These are phyloP conservation scores for Monilinia fructigena DNA, from an alignment of 2,329 filamentous ascomycete species.

Conservation along the genomic window DNA sequence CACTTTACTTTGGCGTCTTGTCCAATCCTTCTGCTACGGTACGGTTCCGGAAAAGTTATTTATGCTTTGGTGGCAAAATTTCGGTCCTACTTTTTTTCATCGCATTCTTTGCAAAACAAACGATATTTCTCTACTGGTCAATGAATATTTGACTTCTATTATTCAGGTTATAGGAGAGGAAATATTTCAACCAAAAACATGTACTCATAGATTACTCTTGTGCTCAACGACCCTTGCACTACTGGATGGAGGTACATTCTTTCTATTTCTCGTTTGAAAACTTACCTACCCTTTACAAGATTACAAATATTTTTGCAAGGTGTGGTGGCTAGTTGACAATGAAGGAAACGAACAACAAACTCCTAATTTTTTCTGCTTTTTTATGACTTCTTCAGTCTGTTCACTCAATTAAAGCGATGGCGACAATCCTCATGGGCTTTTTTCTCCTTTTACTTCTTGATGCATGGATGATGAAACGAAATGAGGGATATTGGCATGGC, in stretches of 20 bases:
- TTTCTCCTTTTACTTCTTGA: neutral
- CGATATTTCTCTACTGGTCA: conserved; percentile 25
- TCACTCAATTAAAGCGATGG: neutral
- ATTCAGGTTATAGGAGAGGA: conserved; percentile 25
- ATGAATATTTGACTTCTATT: conserved; percentile 31
- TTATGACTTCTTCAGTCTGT: conserved; percentile 12
- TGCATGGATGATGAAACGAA: conserved; percentile 16
- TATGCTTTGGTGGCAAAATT: conserved; percentile 32
- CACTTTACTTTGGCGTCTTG: conserved; percentile 35
- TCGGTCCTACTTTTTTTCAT: conserved; percentile 28
- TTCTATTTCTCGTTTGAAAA: conserved; percentile 7
- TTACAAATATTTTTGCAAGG: conserved; percentile 19
- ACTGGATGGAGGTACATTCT: conserved; percentile 14
- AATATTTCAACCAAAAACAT: conserved; percentile 30
- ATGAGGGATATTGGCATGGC: conserved; percentile 17
- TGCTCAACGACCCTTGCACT: conserved; percentile 22
- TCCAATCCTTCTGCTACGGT: conserved; percentile 37
- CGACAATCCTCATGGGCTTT: conserved; percentile 1
- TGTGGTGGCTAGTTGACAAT: conserved; percentile 20
- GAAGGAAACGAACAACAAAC: neutral
- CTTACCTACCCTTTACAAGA: conserved; percentile 4
- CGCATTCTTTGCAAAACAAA: conserved; percentile 25
- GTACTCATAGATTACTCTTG: conserved; percentile 38
- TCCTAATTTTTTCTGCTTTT: conserved; percentile 16
- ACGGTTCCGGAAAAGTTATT: conserved; percentile 40